Conservation (phyloP, 1,284 basidiomycete species). For the Puccinia horiana region DNA sequence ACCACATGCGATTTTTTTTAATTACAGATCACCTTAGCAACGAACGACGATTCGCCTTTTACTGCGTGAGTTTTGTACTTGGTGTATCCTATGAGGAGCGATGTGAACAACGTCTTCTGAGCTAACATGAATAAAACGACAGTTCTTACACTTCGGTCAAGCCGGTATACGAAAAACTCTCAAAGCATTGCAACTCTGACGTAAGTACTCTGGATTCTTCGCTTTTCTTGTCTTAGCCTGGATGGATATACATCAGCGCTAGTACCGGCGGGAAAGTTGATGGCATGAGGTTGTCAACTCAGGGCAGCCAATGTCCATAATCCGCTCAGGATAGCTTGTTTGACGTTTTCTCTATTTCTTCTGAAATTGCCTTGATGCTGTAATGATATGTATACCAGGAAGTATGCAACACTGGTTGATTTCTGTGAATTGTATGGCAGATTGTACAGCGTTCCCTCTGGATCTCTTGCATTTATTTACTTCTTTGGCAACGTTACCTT, state of each 20-base stretch:
- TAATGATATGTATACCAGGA: not conserved
- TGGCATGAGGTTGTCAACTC: slow-evolving; percentile 1
- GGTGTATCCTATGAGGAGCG: not conserved
- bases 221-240: not conserved
- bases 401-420: not conserved
- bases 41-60: not conserved
- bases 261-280: not conserved
- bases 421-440: not conserved
- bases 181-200: not conserved
- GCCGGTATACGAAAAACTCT: not conserved
- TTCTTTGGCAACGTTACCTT: too few relatives aligned
- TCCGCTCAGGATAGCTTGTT: not conserved
- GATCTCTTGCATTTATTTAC: not conserved
- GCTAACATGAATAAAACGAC: not conserved
- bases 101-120: not conserved
- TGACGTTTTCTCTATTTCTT: not conserved
- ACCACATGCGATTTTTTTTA: not conserved
- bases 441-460: not conserved
- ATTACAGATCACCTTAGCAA: not conserved
- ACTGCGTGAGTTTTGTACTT: not conserved
- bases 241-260: not conserved
- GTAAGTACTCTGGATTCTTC: not conserved
- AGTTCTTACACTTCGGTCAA: not conserved
- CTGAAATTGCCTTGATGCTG: not conserved
- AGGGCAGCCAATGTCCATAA: slow-evolving; percentile 13